Base-by-base conservation (phyloP, 306 rosid genomes). In the Heteromeles arbutifolia region DNA sequence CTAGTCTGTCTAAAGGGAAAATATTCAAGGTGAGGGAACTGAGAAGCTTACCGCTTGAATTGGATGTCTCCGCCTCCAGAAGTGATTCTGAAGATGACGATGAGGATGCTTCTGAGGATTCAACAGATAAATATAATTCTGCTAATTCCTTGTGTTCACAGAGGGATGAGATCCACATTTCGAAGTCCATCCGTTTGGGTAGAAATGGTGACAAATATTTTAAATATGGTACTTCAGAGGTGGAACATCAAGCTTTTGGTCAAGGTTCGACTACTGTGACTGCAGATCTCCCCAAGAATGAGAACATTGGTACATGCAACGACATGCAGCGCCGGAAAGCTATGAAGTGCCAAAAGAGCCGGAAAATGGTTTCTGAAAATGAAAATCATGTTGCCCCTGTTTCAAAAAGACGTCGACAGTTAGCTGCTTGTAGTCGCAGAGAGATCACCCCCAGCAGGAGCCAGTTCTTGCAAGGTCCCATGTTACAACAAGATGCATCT, bases 11-110 rank as follows among this genome's bases (percentile, higher is more conserved):
- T 17, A 25, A 72, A 65, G 89, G 84, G 71, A 87, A 80, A 58
- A 26, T 74, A 56, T 65, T 15, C 54, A 85, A 81, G 75, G 85
- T 90, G 73, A 86, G 92, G 80, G 97, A 87, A 83, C 71, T 88
- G 77, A 82, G 90, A 86, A 88, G 86, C 87, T 84, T 90, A 63
- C 96, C 96, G 2, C 65, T 75, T 41, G 91, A 83, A 74, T 67
- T 77, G 71, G 80, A 80, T 34, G 66, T 75, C 32, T 79, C 69
- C 58, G 25, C 78, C 73, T 79, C 70, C 44, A 86, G 78, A 84
- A 86, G 65, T 71, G 77, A 81, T 80, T 88, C 83, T 18, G 88
- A 83, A 0, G 85, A 83, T 9, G 89, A 82, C 15, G 83, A 79
- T 72, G 78, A 25, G 21, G 87, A 77, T 31, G 70, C 81, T 66